A percentile compares a stretch with the other conserved stretches of the same genome.
phyloP scores from a whole-genome alignment of 2,329 filamentous ascomycete genomes.

The Aspergillus quadricinctus region DNA sequence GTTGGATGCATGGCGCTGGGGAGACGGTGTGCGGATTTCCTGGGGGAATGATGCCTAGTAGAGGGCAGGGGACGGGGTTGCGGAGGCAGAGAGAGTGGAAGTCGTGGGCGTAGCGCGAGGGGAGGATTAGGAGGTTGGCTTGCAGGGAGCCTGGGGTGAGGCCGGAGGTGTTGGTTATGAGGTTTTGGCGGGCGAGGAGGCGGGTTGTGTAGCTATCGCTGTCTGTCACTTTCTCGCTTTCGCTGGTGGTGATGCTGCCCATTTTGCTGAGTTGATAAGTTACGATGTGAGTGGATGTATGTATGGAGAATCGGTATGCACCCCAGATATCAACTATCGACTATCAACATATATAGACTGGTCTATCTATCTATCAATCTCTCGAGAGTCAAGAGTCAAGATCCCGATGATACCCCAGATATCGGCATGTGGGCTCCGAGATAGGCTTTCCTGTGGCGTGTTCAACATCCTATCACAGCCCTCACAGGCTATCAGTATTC shows the following conservation, averaged over 20 bases:
- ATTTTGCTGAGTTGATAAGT: background rate
- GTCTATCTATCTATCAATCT: too few relatives aligned
- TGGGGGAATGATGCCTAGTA: slow-evolving; percentile 47
- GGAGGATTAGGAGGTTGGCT: slow-evolving; percentile 60
- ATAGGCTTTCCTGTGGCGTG: background rate
- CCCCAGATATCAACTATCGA: too few relatives aligned
- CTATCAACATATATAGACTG: too few relatives aligned
- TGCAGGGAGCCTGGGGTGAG: slow-evolving; percentile 55
- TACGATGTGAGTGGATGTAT: too few relatives aligned
- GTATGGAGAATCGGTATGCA: too few relatives aligned
- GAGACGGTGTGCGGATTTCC: slow-evolving; percentile 33
- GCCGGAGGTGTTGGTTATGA: slow-evolving; percentile 48
- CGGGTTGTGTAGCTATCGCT: slow-evolving; percentile 39
- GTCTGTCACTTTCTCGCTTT: slow-evolving; percentile 3
- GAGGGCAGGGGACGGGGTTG: slow-evolving; percentile 60
- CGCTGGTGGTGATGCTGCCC: background rate
- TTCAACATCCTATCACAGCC: too few relatives aligned
- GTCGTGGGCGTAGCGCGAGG: slow-evolving; percentile 52
- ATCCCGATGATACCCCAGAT: background rate
- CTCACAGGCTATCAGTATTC: too few relatives aligned
- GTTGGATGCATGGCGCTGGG: slow-evolving; percentile 35
- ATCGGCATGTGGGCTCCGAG: background rate
- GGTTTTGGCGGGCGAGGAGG: slow-evolving; percentile 41
- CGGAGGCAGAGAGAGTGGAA: slow-evolving; percentile 57
- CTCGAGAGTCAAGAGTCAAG: too few relatives aligned